Percentiles rank a stretch among this genome's conserved stretches.
Conservation (phyloP, 176 grass and related monocot genomes). For the Musa schizocarpa region DNA sequence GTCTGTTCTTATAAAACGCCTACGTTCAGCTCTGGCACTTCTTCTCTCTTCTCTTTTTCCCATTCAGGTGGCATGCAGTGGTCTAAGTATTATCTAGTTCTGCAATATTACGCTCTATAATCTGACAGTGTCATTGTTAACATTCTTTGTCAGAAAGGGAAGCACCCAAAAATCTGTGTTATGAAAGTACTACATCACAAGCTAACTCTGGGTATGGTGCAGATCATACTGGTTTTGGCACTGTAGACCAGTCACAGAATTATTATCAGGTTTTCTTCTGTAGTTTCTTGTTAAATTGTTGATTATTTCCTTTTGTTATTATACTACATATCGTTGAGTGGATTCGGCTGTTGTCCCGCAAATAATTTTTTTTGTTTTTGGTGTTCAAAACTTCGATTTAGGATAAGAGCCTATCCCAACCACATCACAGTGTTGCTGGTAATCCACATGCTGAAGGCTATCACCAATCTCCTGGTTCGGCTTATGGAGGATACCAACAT, state of each 20-base stretch:
- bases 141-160: conserved; percentile 37
- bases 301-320: neutral
- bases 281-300: neutral
- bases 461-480: conserved; percentile 6
- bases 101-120: neutral
- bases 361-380: neutral
- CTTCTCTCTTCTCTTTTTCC: neutral
- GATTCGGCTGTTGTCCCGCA: too few relatives aligned
- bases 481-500: conserved; percentile 8
- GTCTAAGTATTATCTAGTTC: neutral
- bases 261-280: conserved; percentile 51
- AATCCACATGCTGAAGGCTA: conserved; percentile 6
- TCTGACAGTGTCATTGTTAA: neutral
- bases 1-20: neutral
- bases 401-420: neutral
- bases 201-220: conserved; percentile 14
- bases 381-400: neutral
- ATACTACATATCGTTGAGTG: neutral
- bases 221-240: conserved; percentile 29
- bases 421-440: neutral
- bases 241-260: conserved; percentile 31
- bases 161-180: conserved; percentile 26
- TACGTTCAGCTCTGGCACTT: neutral
- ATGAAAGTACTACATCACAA: conserved; percentile 19
- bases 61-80: neutral